Evolutionary conservation across 768 basidiomycete genomes (phyloP).

Genomic region (Leccinum subtestaceum): DNA sequence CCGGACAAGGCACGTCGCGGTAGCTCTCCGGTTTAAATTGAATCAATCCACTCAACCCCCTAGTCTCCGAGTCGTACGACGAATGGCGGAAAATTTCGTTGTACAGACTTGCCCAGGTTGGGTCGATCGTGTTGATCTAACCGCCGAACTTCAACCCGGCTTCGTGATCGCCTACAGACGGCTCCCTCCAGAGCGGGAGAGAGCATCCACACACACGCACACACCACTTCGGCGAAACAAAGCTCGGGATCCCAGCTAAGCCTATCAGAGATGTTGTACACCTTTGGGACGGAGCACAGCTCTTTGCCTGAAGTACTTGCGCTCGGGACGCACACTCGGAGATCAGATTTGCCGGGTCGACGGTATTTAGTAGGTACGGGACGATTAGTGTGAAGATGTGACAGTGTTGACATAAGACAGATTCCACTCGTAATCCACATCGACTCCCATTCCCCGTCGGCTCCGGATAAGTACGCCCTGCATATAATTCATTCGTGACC

Average conservation of each 20-base stretch:
- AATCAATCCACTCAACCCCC: not conserved
- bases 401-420: too few species aligned
- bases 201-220: slow-evolving; percentile 12
- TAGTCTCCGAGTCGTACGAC: slow-evolving; percentile 49
- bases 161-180: too few species aligned
- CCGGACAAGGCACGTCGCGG: slow-evolving; percentile 62
- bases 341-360: too few species aligned
- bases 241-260: slow-evolving; percentile 30
- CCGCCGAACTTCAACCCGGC: too few species aligned
- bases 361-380: too few species aligned
- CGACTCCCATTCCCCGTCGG: too few species aligned
- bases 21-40: not conserved
- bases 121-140: too few species aligned
- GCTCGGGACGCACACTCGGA: too few species aligned
- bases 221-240: slow-evolving; percentile 25
- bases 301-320: too few species aligned
- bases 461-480: not conserved
- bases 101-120: slow-evolving; percentile 82
- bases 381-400: too few species aligned
- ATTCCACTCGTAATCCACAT: too few species aligned
- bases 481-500: slow-evolving; percentile 8
- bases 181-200: too few species aligned
- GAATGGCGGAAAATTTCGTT: slow-evolving; percentile 88
- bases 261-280: not conserved
- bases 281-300: not conserved